Evolutionary conservation across 306 rosid genomes (phyloP).

Genomic region (Amphicarpaea edgeworthii): DNA sequence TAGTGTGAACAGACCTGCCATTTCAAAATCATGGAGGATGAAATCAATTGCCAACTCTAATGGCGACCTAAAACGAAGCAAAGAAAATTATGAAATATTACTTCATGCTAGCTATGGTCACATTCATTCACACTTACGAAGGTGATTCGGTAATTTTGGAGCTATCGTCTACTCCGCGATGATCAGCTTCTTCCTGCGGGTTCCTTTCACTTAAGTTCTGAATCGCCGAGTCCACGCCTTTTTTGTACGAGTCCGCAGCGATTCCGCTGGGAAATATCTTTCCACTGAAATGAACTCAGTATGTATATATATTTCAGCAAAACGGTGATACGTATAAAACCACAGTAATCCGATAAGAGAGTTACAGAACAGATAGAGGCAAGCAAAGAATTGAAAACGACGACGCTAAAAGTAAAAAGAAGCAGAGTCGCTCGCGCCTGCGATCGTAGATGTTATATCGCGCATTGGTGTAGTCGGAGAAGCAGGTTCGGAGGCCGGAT

Average conservation of each 20-base stretch:
- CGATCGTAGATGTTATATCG: constrained; percentile 86
- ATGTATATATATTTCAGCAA: not conserved
- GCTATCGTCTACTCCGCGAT: constrained; percentile 38
- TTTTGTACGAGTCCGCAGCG: constrained; percentile 81
- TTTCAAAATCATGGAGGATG: constrained; percentile 91
- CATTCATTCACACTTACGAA: constrained; percentile 53
- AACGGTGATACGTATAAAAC: not conserved
- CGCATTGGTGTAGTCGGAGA: constrained; percentile 93
- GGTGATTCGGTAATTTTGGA: constrained; percentile 56
- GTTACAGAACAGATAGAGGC: not conserved
- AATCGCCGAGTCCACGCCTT: constrained; percentile 88
- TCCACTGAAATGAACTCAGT: constrained; percentile 61
- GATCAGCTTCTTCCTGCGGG: constrained; percentile 52
- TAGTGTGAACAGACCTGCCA: constrained; percentile 69
- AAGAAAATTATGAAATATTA: not conserved
- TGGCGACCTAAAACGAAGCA: constrained; percentile 53
- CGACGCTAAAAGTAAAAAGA: not conserved
- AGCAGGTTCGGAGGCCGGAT: constrained; percentile 74
- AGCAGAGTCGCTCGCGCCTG: constrained; percentile 25
- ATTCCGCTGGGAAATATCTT: constrained; percentile 80
- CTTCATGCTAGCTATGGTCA: not conserved
- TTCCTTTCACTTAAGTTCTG: constrained; percentile 61
- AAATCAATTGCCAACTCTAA: constrained; percentile 90
- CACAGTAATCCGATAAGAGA: not conserved
- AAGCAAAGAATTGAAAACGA: not conserved